These are phyloP conservation scores for Chrysosphaeria jannelii DNA, from an alignment of 2,329 filamentous ascomycete genomes.

Conservation along the genomic window DNA sequence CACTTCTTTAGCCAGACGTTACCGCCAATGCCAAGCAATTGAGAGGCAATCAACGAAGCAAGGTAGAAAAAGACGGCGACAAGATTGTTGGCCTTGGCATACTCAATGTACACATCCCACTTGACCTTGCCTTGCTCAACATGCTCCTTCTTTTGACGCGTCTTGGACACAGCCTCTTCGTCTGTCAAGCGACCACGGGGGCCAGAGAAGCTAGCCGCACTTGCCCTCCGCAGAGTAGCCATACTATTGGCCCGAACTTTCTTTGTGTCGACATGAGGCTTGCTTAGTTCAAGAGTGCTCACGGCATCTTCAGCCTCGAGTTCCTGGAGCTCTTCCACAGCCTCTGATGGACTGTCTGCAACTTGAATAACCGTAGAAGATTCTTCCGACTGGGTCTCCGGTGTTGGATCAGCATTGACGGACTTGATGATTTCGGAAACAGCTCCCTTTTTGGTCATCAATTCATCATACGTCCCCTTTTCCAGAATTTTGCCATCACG, in stretches of 20 bases:
- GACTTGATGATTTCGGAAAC: conserved; percentile 63
- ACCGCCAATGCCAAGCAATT: conserved; percentile 55
- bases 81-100: conserved; percentile 82
- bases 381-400: too few relatives aligned
- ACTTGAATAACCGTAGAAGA: too few relatives aligned
- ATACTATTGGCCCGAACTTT: conserved; percentile 33
- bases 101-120: conserved; percentile 83
- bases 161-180: conserved; percentile 46
- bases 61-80: conserved; percentile 59
- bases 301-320: conserved; percentile 49
- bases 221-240: conserved; percentile 63
- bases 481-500: conserved; percentile 62
- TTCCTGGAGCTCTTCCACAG: conserved; percentile 24
- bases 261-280: conserved; percentile 40
- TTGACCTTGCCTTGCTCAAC: conserved; percentile 92
- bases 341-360: too few relatives aligned
- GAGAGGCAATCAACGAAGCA: conserved; percentile 43
- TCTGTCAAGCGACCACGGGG: conserved; percentile 60
- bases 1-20: conserved; percentile 86
- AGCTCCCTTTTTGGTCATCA: conserved; percentile 81
- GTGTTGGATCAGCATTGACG: too few relatives aligned
- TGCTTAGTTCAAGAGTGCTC: conserved; percentile 43
- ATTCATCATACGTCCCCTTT: conserved; percentile 65
- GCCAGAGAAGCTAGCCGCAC: conserved; percentile 67
- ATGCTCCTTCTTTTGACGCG: conserved; percentile 64